A percentile compares a stretch with the other conserved stretches of the same genome.
These are phyloP conservation scores for Hymenoscyphus scutula DNA, from an alignment of 2,329 filamentous ascomycete genomes.

Conservation along the genomic window DNA sequence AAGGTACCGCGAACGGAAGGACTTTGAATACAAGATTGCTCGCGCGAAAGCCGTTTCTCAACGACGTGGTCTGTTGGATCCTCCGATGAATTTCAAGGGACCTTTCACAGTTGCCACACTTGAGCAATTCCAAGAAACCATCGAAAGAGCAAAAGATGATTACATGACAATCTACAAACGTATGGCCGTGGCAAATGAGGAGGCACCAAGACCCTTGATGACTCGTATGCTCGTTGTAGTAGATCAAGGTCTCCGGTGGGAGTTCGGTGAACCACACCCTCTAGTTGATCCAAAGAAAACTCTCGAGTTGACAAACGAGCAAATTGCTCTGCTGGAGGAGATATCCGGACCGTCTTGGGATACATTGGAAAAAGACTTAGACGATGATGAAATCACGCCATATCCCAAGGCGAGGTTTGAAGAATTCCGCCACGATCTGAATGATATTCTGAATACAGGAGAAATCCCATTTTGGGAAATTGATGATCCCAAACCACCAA, in stretches of 20 bases:
- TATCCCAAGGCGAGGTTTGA: background rate
- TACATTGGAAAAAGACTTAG: background rate
- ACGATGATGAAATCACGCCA: background rate
- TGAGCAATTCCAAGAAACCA: constrained; percentile 16
- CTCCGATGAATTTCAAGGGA: constrained; percentile 28
- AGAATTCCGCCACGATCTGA: constrained; percentile 20
- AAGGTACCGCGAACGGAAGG: constrained; percentile 23
- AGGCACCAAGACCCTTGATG: constrained; percentile 21
- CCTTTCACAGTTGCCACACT: constrained; percentile 20
- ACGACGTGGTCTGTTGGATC: constrained; percentile 11
- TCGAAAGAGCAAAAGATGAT: constrained; percentile 6
- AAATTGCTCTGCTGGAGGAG: background rate
- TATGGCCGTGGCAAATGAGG: constrained; percentile 6
- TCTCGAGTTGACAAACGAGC: background rate
- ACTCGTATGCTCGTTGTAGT: background rate
- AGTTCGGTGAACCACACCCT: too few species aligned
- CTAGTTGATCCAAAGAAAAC: too few species aligned
- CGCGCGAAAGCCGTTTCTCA: constrained; percentile 8
- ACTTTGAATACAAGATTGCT: constrained; percentile 23
- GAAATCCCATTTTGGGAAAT: constrained; percentile 16
- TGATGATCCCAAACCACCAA: too few species aligned
- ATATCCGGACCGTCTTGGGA: background rate
- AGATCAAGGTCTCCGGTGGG: background rate
- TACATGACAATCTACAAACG: constrained; percentile 2
- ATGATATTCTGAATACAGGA: constrained; percentile 1